Evolutionary conservation across 352 stramenopile species (phyloP).

Genomic region (Phytophthora citrophthora): DNA sequence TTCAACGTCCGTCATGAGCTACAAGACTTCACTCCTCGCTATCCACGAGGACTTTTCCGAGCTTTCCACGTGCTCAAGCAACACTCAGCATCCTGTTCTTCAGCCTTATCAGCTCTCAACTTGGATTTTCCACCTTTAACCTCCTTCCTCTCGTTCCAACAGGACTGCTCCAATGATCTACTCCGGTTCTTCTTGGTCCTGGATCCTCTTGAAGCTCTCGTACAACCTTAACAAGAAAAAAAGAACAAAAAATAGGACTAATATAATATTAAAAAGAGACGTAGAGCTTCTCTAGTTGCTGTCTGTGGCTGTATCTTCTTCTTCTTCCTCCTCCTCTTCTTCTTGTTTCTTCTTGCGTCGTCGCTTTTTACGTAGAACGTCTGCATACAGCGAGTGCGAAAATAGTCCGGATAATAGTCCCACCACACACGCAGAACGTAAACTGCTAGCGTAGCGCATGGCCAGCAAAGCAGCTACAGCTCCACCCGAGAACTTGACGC

Average conservation of each 20-base stretch:
- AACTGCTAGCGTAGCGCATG: slow-evolving; percentile 63
- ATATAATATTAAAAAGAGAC: slow-evolving; percentile 12
- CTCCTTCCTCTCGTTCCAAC: slow-evolving; percentile 47
- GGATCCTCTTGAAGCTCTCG: slow-evolving; percentile 51
- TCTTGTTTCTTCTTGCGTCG: slow-evolving; percentile 16
- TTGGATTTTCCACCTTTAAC: background rate
- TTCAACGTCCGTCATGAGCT: slow-evolving; percentile 42
- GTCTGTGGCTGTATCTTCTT: slow-evolving; percentile 2
- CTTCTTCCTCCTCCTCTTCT: slow-evolving; percentile 5
- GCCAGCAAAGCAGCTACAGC: slow-evolving; percentile 65
- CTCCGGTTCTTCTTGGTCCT: slow-evolving; percentile 41
- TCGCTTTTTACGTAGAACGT: slow-evolving; percentile 60
- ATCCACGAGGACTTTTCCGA: slow-evolving; percentile 47
- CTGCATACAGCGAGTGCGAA: slow-evolving; percentile 73
- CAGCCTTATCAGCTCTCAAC: slow-evolving; percentile 16
- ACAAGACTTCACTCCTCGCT: slow-evolving; percentile 41
- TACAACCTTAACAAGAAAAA: slow-evolving; percentile 16
- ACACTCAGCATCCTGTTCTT: slow-evolving; percentile 11
- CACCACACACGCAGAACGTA: slow-evolving; percentile 64
- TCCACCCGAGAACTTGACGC: slow-evolving; percentile 65
- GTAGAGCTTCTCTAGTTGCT: slow-evolving; percentile 1
- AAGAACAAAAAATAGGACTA: slow-evolving; percentile 1
- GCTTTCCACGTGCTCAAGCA: slow-evolving; percentile 36
- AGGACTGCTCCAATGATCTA: slow-evolving; percentile 35
- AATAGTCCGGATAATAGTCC: slow-evolving; percentile 71